Conservation (phyloP, 2,329 filamentous ascomycete genomes). For the Nemania sp. region DNA sequence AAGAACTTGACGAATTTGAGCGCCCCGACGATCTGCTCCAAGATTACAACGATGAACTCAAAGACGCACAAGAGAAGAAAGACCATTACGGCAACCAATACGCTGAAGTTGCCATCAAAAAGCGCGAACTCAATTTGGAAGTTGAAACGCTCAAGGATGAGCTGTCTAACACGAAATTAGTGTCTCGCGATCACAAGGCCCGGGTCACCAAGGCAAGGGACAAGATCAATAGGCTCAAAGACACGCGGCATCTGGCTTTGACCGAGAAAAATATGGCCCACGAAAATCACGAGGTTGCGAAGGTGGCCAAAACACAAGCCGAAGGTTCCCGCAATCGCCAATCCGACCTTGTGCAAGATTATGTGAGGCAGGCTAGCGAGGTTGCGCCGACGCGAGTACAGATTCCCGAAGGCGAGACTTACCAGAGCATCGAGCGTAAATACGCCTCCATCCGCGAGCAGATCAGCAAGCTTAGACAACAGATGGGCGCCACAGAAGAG, state of each 20-base stretch:
- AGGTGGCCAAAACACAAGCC: conserved; percentile 48
- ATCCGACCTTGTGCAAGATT: conserved; percentile 53
- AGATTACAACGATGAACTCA: conserved; percentile 59
- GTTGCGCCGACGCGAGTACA: conserved; percentile 60
- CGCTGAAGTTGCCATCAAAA: conserved; percentile 54
- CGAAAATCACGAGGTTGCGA: conserved; percentile 53
- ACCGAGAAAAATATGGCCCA: conserved; percentile 65
- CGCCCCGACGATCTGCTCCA: conserved; percentile 70
- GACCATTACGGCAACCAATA: conserved; percentile 59
- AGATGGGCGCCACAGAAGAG: conserved; percentile 65
- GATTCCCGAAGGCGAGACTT: conserved; percentile 67
- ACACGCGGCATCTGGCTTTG: conserved; percentile 57
- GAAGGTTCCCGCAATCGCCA: conserved; percentile 54
- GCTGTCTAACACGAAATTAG: conserved; percentile 39
- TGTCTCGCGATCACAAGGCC: conserved; percentile 45
- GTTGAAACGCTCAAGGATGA: conserved; percentile 46
- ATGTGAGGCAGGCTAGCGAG: conserved; percentile 56
- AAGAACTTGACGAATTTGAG: conserved; percentile 67
- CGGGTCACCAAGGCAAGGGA: conserved; percentile 59
- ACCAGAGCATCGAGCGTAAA: conserved; percentile 57
- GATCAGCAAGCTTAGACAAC: conserved; percentile 58
- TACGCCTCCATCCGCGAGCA: conserved; percentile 60
- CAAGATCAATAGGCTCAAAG: conserved; percentile 53
- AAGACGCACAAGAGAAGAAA: conserved; percentile 50
- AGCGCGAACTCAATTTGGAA: conserved; percentile 50